A percentile compares a stretch with the other conserved stretches of the same genome.
These are phyloP conservation scores for Kwoniella sp. DNA, from an alignment of 768 basidiomycete species.

Conservation along the genomic window DNA sequence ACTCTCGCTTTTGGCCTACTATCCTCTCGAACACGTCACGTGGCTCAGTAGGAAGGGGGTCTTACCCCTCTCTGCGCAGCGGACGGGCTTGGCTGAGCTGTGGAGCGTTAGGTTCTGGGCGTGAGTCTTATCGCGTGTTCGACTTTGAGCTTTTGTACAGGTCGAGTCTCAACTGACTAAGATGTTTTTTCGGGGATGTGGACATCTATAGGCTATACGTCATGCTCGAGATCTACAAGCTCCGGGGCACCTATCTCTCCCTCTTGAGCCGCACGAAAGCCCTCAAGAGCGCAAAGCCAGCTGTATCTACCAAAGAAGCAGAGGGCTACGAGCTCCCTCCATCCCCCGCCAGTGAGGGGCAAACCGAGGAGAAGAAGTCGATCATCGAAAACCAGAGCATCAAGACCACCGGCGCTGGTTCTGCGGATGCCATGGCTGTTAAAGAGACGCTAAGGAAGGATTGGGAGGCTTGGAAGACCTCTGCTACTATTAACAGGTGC, in stretches of 20 bases:
- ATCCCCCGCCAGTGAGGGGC: background rate
- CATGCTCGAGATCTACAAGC: conserved; percentile 42
- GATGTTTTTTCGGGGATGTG: background rate
- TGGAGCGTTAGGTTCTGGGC: conserved; percentile 56
- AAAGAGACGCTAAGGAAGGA: conserved; percentile 24
- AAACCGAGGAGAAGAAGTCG: conserved; percentile 6
- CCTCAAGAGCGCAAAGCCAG: conserved; percentile 29
- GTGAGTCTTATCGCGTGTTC: conserved; percentile 28
- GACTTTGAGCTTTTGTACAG: background rate
- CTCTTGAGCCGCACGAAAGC: conserved; percentile 30
- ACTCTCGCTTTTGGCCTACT: conserved; percentile 46
- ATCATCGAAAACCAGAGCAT: background rate
- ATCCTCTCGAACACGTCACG: conserved; percentile 51
- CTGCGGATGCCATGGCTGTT: background rate
- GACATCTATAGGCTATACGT: conserved; percentile 40
- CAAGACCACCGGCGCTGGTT: background rate
- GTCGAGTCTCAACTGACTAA: background rate
- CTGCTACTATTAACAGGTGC: conserved; percentile 38
- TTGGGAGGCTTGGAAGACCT: conserved; percentile 39
- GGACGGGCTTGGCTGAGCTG: conserved; percentile 28
- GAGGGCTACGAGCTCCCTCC: conserved; percentile 45
- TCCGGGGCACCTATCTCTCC: conserved; percentile 28
- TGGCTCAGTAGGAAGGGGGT: conserved; percentile 50
- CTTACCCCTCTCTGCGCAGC: conserved; percentile 28
- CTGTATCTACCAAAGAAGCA: conserved; percentile 31